Base-by-base conservation (phyloP, 495 filamentous ascomycete species). In the Aspergillus haitiensis region DNA sequence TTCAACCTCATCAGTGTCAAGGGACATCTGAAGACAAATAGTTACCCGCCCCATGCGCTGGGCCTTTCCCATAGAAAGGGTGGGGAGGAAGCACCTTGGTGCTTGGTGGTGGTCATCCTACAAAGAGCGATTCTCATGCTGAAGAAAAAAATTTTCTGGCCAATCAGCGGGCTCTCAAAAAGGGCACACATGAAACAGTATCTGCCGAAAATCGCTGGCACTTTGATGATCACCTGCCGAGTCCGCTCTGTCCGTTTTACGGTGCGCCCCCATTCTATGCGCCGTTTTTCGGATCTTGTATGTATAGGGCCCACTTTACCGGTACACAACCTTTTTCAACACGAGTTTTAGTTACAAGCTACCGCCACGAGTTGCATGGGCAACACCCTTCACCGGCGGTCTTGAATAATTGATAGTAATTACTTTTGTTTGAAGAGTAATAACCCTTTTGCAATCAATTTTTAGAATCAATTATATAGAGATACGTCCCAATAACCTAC, bases 161-260 rank as follows among this genome's bases (percentile, higher is more conserved):
- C 63, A 64, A 68, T 65, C 64, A 67, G 57, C 59, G 45, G 60
- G 16, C 50, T 58, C 47, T 31, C 45, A 48, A 48, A 40, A 36
- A 32, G 37, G 31, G 15, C 16, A 42, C 67, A 70, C 65, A 65
- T 70, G 65, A 66, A 64, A 56, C 52, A 55, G 63, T 58, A 67
- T 63, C 68, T 65, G 73, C 75, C 75, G 75, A 74, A 67, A 65
- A 46, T 62, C 73, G 73, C 68, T 66, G 61, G 58, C 33, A 3
- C 56, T 62, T 18, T 27, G 3, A 7, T 36, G 49, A 54, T 34
- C 33, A n/a, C 1, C 15, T 37, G 18, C 63, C 64, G 62, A 64
- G 56, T 60, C 35, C 66, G 64, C 64, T 62, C 65, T 45, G 65
- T 62, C 68, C 70, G 72, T 67, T 64, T 61, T 67, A 64, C 72